Percentiles rank a stretch among this genome's conserved stretches.
phyloP scores from a whole-genome alignment of 805 yeast genomes.

The Lachancea dasiensis region DNA sequence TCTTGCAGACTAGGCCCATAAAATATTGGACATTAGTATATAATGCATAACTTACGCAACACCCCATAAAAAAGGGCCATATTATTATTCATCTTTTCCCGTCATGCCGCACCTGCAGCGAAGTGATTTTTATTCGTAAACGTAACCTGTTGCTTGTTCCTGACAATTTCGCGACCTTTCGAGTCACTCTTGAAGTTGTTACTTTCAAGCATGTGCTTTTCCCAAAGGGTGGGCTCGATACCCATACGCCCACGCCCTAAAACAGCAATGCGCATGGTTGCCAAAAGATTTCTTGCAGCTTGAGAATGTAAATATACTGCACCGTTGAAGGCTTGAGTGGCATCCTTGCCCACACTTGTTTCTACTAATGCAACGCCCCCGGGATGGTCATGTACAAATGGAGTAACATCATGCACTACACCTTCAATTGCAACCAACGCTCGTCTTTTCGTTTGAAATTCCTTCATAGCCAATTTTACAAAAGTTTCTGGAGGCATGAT shows the following conservation, averaged over 20 bases:
- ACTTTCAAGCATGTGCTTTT: conserved; percentile 16
- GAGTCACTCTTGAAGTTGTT: conserved; percentile 9
- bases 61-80: not conserved
- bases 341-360: conserved; percentile 87
- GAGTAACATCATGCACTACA: conserved; percentile 88
- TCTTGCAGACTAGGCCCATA: conserved; percentile 12
- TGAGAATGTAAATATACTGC: conserved; percentile 92
- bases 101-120: conserved; percentile 27
- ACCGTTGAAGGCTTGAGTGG: conserved; percentile 90
- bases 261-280: conserved; percentile 91
- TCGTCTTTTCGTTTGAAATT: conserved; percentile 39
- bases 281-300: conserved; percentile 84
- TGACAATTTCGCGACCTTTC: conserved; percentile 13
- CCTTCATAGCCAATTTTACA: conserved; percentile 33
- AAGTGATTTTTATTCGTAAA: conserved; percentile 23
- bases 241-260: conserved; percentile 68
- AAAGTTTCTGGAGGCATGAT: conserved; percentile 52
- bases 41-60: conserved; percentile 4
- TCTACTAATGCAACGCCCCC: conserved; percentile 79
- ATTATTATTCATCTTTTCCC: not conserved
- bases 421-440: conserved; percentile 81
- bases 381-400: conserved; percentile 87
- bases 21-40: not conserved
- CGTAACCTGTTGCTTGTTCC: conserved; percentile 22
- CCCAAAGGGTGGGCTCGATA: conserved; percentile 23